Conservation (phyloP, 495 filamentous ascomycete genomes). For the Podospora fimiseda region DNA sequence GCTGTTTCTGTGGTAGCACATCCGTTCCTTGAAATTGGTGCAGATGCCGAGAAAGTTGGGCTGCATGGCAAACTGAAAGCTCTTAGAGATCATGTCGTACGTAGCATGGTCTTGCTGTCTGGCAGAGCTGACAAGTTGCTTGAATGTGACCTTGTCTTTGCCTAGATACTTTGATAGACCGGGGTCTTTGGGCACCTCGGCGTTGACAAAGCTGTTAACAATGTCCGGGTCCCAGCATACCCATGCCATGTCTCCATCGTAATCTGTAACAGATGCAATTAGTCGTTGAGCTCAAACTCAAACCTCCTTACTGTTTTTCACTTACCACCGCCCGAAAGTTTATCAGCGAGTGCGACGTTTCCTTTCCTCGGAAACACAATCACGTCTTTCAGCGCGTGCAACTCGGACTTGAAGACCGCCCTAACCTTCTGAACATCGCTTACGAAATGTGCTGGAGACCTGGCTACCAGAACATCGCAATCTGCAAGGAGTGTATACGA, state of each 20-base stretch:
- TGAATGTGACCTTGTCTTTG: constrained; percentile 50
- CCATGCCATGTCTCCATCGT: constrained; percentile 88
- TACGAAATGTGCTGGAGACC: constrained; percentile 70
- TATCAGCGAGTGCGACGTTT: constrained; percentile 61
- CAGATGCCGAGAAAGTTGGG: constrained; percentile 64
- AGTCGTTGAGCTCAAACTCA: too few species aligned
- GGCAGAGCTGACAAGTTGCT: constrained; percentile 31
- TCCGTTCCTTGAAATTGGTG: constrained; percentile 65
- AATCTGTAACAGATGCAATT: too few species aligned
- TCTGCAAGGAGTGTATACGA: constrained; percentile 57
- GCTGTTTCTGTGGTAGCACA: constrained; percentile 56
- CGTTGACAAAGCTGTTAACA: constrained; percentile 69
- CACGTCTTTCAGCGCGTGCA: constrained; percentile 75
- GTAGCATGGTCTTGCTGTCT: constrained; percentile 11
- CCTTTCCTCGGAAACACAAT: constrained; percentile 78
- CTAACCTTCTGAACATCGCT: constrained; percentile 76
- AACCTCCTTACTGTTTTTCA: too few species aligned
- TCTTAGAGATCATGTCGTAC: constrained; percentile 44
- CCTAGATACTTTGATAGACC: constrained; percentile 50
- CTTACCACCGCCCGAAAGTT: constrained; percentile 66
- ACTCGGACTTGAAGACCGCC: constrained; percentile 53
- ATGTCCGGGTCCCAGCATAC: constrained; percentile 81
- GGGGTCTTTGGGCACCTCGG: constrained; percentile 46
- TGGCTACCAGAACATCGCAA: constrained; percentile 77
- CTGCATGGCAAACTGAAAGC: constrained; percentile 61